Evolutionary conservation across 2,329 filamentous ascomycete species (phyloP).

Genomic region (Pseudopyrenochaeta lycopersici): DNA sequence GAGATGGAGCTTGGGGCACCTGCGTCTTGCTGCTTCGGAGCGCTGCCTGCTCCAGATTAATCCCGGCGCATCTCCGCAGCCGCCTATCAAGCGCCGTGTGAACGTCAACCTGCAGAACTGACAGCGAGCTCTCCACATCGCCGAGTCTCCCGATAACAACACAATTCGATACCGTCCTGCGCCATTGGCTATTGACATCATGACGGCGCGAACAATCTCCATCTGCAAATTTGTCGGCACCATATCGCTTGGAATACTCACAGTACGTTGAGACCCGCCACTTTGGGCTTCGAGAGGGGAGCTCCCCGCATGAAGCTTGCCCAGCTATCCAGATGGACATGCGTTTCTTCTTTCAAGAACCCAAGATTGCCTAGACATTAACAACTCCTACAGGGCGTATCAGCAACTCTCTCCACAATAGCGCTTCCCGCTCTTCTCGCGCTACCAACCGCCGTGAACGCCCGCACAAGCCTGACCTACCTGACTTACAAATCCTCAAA

Average conservation of each 20-base stretch:
- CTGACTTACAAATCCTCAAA: conserved; percentile 66
- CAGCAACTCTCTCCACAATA: conserved; percentile 81
- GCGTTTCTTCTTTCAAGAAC: too few species aligned
- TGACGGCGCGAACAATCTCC: conserved; percentile 76
- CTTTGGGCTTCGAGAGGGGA: conserved; percentile 7
- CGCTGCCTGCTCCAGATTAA: conserved; percentile 1
- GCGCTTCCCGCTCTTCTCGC: conserved; percentile 82
- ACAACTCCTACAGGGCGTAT: conserved; percentile 73
- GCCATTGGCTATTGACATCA: conserved; percentile 25
- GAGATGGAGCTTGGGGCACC: not conserved
- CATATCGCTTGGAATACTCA: conserved; percentile 85
- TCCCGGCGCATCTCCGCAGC: conserved; percentile 25
- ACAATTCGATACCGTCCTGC: not conserved
- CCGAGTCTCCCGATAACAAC: not conserved
- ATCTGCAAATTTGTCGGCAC: conserved; percentile 93
- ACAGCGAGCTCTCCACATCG: conserved; percentile 3
- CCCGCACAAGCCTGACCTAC: conserved; percentile 67
- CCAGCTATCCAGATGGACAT: too few species aligned
- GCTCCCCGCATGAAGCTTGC: conserved; percentile 3
- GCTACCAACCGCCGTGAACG: conserved; percentile 78
- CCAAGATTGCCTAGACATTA: conserved; percentile 1
- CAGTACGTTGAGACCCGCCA: conserved; percentile 66
- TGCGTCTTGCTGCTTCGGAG: conserved; percentile 1
- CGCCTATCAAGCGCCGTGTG: conserved; percentile 7
- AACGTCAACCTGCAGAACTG: conserved; percentile 29